phyloP scores from a whole-genome alignment of 352 stramenopile species.

The Globisporangium paddicum region DNA sequence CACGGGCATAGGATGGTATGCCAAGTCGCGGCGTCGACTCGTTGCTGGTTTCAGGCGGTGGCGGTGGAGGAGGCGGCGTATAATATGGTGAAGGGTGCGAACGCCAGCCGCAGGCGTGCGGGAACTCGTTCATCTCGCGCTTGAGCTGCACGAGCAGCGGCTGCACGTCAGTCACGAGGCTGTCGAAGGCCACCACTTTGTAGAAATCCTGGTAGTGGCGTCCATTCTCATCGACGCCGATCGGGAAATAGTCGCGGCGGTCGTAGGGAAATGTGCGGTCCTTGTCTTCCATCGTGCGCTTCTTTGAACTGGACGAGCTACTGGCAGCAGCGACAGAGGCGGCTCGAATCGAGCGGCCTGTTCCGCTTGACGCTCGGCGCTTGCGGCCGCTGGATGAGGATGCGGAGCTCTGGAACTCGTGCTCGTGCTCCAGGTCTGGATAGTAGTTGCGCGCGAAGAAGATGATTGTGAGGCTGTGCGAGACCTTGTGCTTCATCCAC shows the following conservation, averaged over 20 bases:
- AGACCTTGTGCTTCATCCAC: slow-evolving; percentile 90
- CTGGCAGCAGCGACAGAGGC: background rate
- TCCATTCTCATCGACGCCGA: slow-evolving; percentile 73
- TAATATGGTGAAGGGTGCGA: slow-evolving; percentile 37
- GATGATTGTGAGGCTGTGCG: slow-evolving; percentile 90
- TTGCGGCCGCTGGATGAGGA: slow-evolving; percentile 6
- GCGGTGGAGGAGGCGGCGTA: slow-evolving; percentile 9
- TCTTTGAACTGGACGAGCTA: slow-evolving; percentile 3
- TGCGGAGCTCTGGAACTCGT: slow-evolving; percentile 17
- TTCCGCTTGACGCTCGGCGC: slow-evolving; percentile 7
- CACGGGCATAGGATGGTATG: slow-evolving; percentile 53
- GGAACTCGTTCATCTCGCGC: slow-evolving; percentile 72
- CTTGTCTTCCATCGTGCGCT: slow-evolving; percentile 21
- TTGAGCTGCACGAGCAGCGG: slow-evolving; percentile 71
- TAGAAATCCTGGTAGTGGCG: slow-evolving; percentile 85
- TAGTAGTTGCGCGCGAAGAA: slow-evolving; percentile 91
- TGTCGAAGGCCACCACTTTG: slow-evolving; percentile 79
- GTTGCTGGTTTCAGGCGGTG: background rate
- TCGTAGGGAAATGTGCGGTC: slow-evolving; percentile 64
- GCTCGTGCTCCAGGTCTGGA: slow-evolving; percentile 54
- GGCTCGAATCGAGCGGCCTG: slow-evolving; percentile 3
- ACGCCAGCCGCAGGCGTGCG: slow-evolving; percentile 59
- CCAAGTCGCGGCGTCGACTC: slow-evolving; percentile 25
- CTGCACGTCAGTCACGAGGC: slow-evolving; percentile 58
- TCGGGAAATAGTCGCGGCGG: slow-evolving; percentile 54